Base-by-base conservation (phyloP, 2,329 filamentous ascomycete genomes). In the Penicillium sp. region DNA sequence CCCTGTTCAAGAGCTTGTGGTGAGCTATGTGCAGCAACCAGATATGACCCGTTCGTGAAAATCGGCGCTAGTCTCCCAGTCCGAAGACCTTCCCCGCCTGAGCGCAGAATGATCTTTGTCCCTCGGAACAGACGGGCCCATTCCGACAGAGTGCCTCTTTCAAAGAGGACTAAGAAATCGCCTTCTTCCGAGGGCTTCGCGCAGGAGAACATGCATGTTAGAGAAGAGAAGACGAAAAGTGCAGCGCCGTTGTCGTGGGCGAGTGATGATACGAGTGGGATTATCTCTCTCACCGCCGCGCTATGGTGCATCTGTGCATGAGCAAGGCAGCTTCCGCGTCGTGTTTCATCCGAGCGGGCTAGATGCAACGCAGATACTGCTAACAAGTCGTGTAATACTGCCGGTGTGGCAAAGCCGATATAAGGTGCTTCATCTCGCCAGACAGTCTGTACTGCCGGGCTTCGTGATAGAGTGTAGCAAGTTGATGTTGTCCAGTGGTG, bases 401-500 rank as follows among this genome's bases (percentile, higher is more conserved):
- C 79, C 13, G 72, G 72, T 48, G 71, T 72, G 1, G 64, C 53
- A 27, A 80, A 73, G 2, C 72, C 78, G 19, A 77, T 59, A n/a
- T 72, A 69, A 10, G 78, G 73, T 3, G 75, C 72, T 44, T 73
- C 74, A 7, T 75, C 66, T 6, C 72, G 71, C 73, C 75, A 80
- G 27, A 79, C 69, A 29, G 70, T 66, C 34, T 73, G 72, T 3
- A 78, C 53, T 6, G 64, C 55, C 0, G 72, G 64, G 31, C 76
- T 70, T 6, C 63, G 64, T 4, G 72, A 72, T 3, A 80, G 62
- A 0, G 77, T 79, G n/a, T 69, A 64, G 43, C 71, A 72, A 0
- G 78, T 81, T 9, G 72, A 73, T 0, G 72, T 75, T 37, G 71
- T 73, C 54, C 72, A 81, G 62, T 81, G 77, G 57, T 81, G 77